Evolutionary conservation across 148 eudicot genomes (phyloP).

Genomic region (Chenopodium album): DNA sequence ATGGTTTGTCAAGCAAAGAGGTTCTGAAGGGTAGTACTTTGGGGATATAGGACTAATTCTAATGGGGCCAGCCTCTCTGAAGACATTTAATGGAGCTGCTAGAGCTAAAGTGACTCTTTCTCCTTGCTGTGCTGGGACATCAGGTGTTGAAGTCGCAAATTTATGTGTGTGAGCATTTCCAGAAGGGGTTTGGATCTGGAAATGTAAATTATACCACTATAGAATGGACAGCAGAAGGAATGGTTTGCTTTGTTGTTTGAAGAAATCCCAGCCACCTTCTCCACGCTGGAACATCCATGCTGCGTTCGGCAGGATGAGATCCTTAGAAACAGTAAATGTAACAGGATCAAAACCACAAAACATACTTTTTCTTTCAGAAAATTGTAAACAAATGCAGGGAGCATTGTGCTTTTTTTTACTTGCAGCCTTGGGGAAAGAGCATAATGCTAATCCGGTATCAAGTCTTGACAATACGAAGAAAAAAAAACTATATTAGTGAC

Average conservation of each 20-base stretch:
- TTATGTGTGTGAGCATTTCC: slow-evolving; percentile 84
- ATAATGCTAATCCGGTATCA: not conserved
- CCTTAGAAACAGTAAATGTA: slow-evolving; percentile 87
- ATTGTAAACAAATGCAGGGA: not conserved
- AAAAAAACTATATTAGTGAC: not conserved
- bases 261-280: slow-evolving; percentile 79
- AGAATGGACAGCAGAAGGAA: slow-evolving; percentile 94
- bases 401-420: not conserved
- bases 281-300: slow-evolving; percentile 99
- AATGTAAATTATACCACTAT: slow-evolving; percentile 57
- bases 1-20: slow-evolving; percentile 86
- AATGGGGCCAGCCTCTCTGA: slow-evolving; percentile 82
- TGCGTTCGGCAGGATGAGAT: slow-evolving; percentile 98
- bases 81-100: slow-evolving; percentile 81
- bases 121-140: slow-evolving; percentile 93
- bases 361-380: slow-evolving; percentile 1
- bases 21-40: slow-evolving; percentile 76
- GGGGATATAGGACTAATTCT: slow-evolving; percentile 70
- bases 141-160: slow-evolving; percentile 90
- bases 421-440: not conserved
- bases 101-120: slow-evolving; percentile 90
- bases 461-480: not conserved
- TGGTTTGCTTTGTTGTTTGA: slow-evolving; percentile 58
- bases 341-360: slow-evolving; percentile 64
- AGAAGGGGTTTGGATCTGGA: slow-evolving; percentile 87